Conservation (phyloP, 805 yeast genomes). For the Jamesozyma spencerorum region DNA sequence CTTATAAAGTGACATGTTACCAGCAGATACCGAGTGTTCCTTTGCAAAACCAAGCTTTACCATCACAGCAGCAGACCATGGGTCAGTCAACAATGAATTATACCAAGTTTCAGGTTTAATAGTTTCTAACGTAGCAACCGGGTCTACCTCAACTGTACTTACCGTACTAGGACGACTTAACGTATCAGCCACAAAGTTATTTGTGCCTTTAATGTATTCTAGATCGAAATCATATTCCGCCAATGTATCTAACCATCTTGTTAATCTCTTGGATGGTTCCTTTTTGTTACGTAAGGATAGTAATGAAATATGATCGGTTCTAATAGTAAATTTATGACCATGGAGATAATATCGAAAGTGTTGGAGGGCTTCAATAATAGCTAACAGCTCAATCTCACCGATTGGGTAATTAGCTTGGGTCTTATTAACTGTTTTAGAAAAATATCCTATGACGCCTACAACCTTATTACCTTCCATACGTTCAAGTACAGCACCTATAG, state of each 20-base stretch:
- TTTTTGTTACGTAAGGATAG: conserved; percentile 4
- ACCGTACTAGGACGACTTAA: conserved; percentile 6
- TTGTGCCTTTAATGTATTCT: conserved; percentile 7
- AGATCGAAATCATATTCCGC: conserved; percentile 9
- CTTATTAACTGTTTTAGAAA: conserved; percentile 33
- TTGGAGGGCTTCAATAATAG: conserved; percentile 8
- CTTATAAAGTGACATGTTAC: not conserved
- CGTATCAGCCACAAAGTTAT: conserved; percentile 13
- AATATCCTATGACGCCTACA: conserved; percentile 11
- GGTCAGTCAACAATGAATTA: conserved; percentile 1
- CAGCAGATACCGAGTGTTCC: not conserved
- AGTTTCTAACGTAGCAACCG: not conserved
- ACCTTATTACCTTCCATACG: conserved; percentile 5
- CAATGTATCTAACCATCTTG: conserved; percentile 7
- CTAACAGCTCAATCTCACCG: conserved; percentile 12
- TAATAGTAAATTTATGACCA: conserved; percentile 5
- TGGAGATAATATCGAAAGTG: conserved; percentile 10
- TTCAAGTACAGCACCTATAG: conserved; percentile 14
- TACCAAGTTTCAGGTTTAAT: conserved; percentile 5
- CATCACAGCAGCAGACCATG: not conserved
- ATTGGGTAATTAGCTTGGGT: conserved; percentile 19
- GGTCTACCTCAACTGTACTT: not conserved
- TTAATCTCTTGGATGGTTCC: conserved; percentile 8
- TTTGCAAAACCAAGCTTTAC: not conserved
- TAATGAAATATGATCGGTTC: conserved; percentile 9